Evolutionary conservation across 2,329 filamentous ascomycete genomes (phyloP).

Genomic region (Arachnomyces sp.): DNA sequence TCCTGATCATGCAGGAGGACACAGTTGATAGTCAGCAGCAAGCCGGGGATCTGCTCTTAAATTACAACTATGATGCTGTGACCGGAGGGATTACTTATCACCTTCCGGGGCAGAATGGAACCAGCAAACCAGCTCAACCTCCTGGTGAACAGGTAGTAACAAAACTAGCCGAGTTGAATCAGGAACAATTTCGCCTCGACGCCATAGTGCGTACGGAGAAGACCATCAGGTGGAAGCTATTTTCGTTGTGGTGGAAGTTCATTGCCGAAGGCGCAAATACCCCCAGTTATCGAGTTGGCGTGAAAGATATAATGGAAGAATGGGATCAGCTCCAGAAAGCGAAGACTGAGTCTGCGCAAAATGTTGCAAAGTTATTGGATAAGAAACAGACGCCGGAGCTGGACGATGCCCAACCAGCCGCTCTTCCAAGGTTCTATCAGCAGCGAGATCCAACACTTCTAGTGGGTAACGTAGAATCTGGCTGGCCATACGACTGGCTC

Average conservation of each 20-base stretch:
- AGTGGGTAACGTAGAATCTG: constrained; percentile 28
- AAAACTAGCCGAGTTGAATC: no score
- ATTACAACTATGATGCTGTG: constrained; percentile 7
- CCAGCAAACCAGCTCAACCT: neutral
- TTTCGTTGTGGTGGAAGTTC: constrained; percentile 38
- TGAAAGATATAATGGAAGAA: no score
- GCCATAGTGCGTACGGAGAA: no score
- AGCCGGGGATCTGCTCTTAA: constrained; percentile 13
- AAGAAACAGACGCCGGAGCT: no score
- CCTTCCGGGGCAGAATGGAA: no score
- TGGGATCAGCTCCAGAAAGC: no score
- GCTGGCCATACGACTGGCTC: constrained; percentile 34
- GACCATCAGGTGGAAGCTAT: constrained; percentile 40
- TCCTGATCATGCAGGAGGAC: constrained; percentile 12
- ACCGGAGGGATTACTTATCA: constrained; percentile 5
- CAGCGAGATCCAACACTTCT: constrained; percentile 34
- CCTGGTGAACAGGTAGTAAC: constrained; percentile 12
- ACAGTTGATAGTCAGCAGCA: constrained; percentile 10
- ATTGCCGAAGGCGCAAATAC: constrained; percentile 17
- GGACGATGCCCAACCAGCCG: no score
- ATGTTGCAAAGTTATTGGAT: no score
- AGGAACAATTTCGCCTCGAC: no score
- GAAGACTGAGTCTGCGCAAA: no score
- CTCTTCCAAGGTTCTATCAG: constrained; percentile 20
- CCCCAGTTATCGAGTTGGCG: no score